Conservation (phyloP, 2,329 filamentous ascomycete genomes). For the Dactylellina haptotyla region DNA sequence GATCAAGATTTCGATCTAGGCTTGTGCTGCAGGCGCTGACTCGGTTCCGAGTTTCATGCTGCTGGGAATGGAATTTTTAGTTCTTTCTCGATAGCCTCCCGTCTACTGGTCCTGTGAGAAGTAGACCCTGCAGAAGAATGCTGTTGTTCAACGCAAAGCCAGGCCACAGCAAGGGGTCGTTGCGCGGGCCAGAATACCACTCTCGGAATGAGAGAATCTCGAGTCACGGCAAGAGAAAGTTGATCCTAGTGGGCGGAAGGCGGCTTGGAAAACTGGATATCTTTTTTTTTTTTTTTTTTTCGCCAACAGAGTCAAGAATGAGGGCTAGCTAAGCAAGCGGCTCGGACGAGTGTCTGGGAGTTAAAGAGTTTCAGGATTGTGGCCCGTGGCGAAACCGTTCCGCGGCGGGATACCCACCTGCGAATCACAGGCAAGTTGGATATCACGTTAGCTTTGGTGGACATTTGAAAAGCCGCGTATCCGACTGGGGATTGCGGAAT, state of each 20-base stretch:
- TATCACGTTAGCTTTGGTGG: slow-evolving; percentile 49
- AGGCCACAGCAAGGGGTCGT: slow-evolving; percentile 50
- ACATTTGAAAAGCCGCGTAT: slow-evolving; percentile 32
- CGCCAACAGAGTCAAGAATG: slow-evolving; percentile 33
- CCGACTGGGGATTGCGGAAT: slow-evolving; percentile 23
- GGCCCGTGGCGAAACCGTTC: slow-evolving; percentile 54
- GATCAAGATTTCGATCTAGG: slow-evolving; percentile 52
- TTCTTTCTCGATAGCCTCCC: slow-evolving; percentile 22
- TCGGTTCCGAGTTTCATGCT: slow-evolving; percentile 52
- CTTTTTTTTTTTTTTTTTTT: slow-evolving; percentile 5
- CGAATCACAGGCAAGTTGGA: slow-evolving; percentile 46
- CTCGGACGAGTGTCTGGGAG: slow-evolving; percentile 47
- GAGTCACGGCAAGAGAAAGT: slow-evolving; percentile 26
- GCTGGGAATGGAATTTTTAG: slow-evolving; percentile 35
- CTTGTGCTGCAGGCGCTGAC: slow-evolving; percentile 43
- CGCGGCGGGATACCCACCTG: slow-evolving; percentile 52
- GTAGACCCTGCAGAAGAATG: slow-evolving; percentile 53
- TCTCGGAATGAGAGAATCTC: slow-evolving; percentile 47
- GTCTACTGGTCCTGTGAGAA: slow-evolving; percentile 20
- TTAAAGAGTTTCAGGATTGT: slow-evolving; percentile 54
- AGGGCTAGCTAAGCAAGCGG: slow-evolving; percentile 31
- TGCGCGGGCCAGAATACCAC: slow-evolving; percentile 48
- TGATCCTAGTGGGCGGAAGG: slow-evolving; percentile 24
- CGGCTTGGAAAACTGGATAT: slow-evolving; percentile 39
- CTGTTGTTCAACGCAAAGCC: slow-evolving; percentile 44